Evolutionary conservation across 2,329 filamentous ascomycete genomes (phyloP).

Genomic region (Alternaria angustiovoidea): DNA sequence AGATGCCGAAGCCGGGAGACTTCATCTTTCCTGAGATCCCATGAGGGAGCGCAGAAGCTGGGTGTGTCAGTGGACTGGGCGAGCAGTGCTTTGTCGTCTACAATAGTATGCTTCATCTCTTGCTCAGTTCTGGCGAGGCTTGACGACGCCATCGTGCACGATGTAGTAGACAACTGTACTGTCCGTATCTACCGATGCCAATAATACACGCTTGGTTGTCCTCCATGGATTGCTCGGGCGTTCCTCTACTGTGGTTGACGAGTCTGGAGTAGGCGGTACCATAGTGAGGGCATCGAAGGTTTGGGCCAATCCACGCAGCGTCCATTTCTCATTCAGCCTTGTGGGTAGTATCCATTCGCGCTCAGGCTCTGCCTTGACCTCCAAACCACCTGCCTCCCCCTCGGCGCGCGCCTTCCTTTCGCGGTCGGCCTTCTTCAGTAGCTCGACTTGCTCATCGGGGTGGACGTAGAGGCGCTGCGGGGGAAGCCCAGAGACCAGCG

Average conservation of each 20-base stretch:
- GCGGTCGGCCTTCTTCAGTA: conserved; percentile 66
- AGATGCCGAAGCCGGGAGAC: conserved; percentile 49
- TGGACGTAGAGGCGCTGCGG: conserved; percentile 78
- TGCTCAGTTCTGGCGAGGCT: conserved; percentile 78
- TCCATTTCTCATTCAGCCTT: conserved; percentile 77
- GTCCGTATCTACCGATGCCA: conserved; percentile 79
- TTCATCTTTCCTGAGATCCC: conserved; percentile 41
- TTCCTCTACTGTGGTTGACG: conserved; percentile 17
- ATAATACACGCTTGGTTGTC: conserved; percentile 70
- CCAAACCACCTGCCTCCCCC: conserved; percentile 51
- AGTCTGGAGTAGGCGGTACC: conserved; percentile 53
- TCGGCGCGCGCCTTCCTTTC: conserved; percentile 53
- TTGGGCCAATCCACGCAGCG: conserved; percentile 68
- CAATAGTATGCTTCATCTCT: background rate
- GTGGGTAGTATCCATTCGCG: conserved; percentile 80
- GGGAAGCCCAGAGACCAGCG: conserved; percentile 75
- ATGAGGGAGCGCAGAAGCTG: conserved; percentile 23
- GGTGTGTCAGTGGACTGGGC: conserved; percentile 15
- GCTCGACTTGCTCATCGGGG: conserved; percentile 80
- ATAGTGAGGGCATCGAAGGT: conserved; percentile 69
- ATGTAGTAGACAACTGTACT: conserved; percentile 87
- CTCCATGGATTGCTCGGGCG: conserved; percentile 52
- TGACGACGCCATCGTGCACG: conserved; percentile 85
- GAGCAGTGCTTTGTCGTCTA: conserved; percentile 9
- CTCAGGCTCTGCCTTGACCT: conserved; percentile 53